Evolutionary conservation across 257 asterid species (phyloP), one percentile per base, ranked within the genome.

Genomic region (Solanum megistacrolobum): DNA sequence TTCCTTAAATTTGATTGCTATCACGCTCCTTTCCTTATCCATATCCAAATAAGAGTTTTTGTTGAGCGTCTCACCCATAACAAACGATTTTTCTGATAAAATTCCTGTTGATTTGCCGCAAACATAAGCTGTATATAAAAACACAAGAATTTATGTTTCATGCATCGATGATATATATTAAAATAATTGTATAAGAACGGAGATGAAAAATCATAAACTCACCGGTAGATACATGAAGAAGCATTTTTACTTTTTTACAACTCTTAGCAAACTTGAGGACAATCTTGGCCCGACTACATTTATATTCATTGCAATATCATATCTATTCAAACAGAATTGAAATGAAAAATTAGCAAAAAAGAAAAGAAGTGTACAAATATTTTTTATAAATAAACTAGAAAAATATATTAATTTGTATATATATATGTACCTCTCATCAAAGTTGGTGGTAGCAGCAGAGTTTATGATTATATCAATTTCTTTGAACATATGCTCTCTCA

Each of bases 391-490:
- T 58, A 58, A 58, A 58, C 66, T 58, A 58, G 66, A 58, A 36
- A 8, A 12, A 34, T 75, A 75, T n/a, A 78, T 43, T 12, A n/a
- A 65, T 65, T 65, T n/a, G 46, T n/a, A 65, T 11, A 65, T 10
- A 10, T 9, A 11, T 46, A n/a, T n/a, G 32, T 87, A 88, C 91
- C 91, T 87, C 23, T 90, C 92, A 8, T 87, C 34, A 65, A 90
- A 94, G 31, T 83, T 91, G 71, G 96, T 94, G 5, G 94, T 93
- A 16, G 96, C 95, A 14, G 98, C 98, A 4, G 96, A 94, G 85
- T 94, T 93, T 86, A 94, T 86, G 12, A 94, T 72, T 46, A 94
- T 82, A 76, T 92, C 93, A 4, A 91, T 84, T 75, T 93, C 94
- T 55, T 25, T 34, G 85, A 86, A 92, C 90, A 95, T 91, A 34